Evolutionary conservation across 805 yeast genomes (phyloP).

Genomic region (Brettanomyces nanus): DNA sequence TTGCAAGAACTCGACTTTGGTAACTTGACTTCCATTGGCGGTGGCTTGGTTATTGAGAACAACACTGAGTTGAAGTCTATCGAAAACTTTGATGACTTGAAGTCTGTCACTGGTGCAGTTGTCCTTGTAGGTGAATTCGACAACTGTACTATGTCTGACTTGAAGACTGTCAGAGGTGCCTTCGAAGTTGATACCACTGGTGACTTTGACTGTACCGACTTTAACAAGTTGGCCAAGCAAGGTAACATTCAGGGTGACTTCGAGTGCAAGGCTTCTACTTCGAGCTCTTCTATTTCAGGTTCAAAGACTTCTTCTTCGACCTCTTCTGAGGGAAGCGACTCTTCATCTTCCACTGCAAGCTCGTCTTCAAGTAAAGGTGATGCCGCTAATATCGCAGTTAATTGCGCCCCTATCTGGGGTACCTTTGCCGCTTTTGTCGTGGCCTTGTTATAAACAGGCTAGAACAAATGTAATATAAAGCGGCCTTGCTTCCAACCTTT

Average conservation of each 20-base stretch:
- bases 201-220: conserved; percentile 73
- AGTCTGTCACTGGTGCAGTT: conserved; percentile 83
- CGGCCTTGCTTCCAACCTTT: no score
- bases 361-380: conserved; percentile 23
- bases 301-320: conserved; percentile 19
- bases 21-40: conserved; percentile 67
- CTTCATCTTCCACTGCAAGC: conserved; percentile 23
- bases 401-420: conserved; percentile 37
- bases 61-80: conserved; percentile 63
- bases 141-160: conserved; percentile 65
- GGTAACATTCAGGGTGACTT: conserved; percentile 93
- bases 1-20: conserved; percentile 64
- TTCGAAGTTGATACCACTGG: conserved; percentile 70
- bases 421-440: conserved; percentile 41
- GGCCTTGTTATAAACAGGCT: conserved; percentile 37
- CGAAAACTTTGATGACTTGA: conserved; percentile 66
- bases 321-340: conserved; percentile 16
- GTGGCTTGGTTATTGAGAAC: conserved; percentile 88
- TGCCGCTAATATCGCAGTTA: conserved; percentile 19
- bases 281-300: conserved; percentile 36
- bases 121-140: conserved; percentile 71
- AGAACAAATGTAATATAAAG: conserved; percentile 1
- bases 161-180: conserved; percentile 86
- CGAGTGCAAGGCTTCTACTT: conserved; percentile 59
- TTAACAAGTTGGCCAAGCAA: conserved; percentile 60